phyloP scores from a whole-genome alignment of 495 filamentous ascomycete genomes.

The Neurospora sp. region DNA sequence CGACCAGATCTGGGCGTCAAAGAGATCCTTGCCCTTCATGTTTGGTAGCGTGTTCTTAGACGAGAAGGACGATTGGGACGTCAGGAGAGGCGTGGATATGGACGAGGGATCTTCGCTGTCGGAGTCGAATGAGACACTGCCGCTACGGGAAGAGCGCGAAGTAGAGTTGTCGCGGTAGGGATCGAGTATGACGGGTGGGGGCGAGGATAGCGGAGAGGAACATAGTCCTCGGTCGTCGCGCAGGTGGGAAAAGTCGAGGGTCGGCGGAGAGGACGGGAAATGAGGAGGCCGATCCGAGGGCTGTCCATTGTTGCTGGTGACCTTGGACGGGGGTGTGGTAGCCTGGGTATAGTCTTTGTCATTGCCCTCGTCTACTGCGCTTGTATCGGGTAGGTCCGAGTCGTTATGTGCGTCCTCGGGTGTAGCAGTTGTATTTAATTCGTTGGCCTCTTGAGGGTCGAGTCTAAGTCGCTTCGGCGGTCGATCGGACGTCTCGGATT shows the following conservation, averaged over 20 bases:
- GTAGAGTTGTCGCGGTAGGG: conserved; percentile 31
- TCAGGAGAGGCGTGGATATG: conserved; percentile 22
- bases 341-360: background rate
- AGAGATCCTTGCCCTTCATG: conserved; percentile 56
- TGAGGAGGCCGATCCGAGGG: background rate
- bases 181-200: conserved; percentile 32
- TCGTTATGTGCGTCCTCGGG: background rate
- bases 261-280: conserved; percentile 17
- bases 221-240: conserved; percentile 7
- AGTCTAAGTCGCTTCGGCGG: conserved; percentile 33
- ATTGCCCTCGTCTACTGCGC: background rate
- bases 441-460: conserved; percentile 10
- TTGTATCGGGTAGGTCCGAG: background rate
- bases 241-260: conserved; percentile 2
- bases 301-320: background rate
- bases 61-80: conserved; percentile 30
- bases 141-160: conserved; percentile 10
- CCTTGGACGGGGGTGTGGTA: background rate
- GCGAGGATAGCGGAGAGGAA: conserved; percentile 38
- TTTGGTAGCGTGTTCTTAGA: conserved; percentile 32
- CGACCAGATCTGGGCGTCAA: conserved; percentile 55
- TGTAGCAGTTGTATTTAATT: background rate
- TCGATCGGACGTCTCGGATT: conserved; percentile 16
- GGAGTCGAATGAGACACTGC: conserved; percentile 20
- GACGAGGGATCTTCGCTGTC: conserved; percentile 29